These are phyloP conservation scores for Penicillium silybi DNA, from an alignment of 495 filamentous ascomycete genomes.

Conservation along the genomic window DNA sequence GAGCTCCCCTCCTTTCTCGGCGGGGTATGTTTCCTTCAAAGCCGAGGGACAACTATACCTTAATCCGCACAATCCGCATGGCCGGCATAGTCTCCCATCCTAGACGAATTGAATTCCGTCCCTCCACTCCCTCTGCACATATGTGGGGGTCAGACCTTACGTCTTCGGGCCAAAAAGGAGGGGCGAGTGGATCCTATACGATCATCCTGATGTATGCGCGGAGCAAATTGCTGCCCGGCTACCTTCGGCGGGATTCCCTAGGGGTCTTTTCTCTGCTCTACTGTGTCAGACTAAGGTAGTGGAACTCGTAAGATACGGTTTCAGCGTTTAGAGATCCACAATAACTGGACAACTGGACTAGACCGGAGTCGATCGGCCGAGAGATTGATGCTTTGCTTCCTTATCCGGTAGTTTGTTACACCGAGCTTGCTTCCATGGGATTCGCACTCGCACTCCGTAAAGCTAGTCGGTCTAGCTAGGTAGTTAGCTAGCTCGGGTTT, in stretches of 20 bases:
- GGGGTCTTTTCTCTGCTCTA: background rate
- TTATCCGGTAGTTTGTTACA: background rate
- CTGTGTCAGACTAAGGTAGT: background rate
- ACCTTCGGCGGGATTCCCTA: conserved; percentile 37
- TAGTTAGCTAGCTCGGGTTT: no score
- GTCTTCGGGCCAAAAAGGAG: background rate
- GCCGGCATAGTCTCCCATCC: no score
- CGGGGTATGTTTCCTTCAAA: background rate
- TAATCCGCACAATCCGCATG: background rate
- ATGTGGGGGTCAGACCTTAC: no score
- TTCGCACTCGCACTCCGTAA: no score
- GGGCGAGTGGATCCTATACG: conserved; percentile 11
- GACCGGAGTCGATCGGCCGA: background rate
- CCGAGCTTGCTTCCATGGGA: background rate
- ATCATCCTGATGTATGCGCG: conserved; percentile 18
- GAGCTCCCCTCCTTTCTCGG: background rate
- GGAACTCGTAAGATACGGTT: no score
- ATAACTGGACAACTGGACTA: background rate
- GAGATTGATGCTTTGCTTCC: background rate
- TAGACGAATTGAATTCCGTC: background rate
- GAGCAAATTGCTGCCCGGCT: conserved; percentile 19
- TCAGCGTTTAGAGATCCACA: background rate
- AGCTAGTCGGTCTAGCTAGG: background rate
- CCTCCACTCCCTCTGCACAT: background rate
- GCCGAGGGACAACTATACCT: background rate